These are phyloP conservation scores for Heliosperma pusillum DNA, from an alignment of 148 eudicot species.

Conservation along the genomic window DNA sequence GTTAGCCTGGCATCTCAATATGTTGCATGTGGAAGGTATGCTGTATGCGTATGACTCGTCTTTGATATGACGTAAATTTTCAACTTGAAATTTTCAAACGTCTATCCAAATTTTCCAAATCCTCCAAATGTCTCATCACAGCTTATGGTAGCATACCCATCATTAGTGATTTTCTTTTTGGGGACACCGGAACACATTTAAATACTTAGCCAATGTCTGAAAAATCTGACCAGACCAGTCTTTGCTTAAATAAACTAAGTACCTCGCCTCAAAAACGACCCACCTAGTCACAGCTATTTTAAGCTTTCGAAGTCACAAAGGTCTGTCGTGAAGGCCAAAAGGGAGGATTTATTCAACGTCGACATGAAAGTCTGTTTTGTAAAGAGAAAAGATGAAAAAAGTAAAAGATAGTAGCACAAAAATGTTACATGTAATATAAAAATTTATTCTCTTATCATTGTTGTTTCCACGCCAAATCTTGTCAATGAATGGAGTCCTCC, in stretches of 20 bases:
- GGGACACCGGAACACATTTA: neutral
- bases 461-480: neutral
- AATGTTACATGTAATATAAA: neutral
- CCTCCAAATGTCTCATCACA: neutral
- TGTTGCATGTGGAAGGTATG: neutral
- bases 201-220: neutral
- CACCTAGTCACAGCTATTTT: neutral
- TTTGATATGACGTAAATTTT: neutral
- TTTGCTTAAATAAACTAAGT: neutral
- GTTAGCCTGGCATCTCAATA: neutral
- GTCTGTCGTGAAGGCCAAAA: neutral
- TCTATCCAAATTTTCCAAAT: neutral
- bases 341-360: neutral
- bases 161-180: neutral
- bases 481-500: conserved; percentile 1
- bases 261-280: neutral
- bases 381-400: too few relatives aligned
- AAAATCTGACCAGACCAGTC: neutral
- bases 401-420: neutral
- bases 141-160: neutral
- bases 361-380: neutral
- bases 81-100: neutral
- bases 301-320: neutral
- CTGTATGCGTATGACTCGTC: neutral
- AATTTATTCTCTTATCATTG: neutral